Percentiles rank a stretch among this genome's conserved stretches.
Conservation (phyloP, 2,329 filamentous ascomycete genomes). For the Zelopaecilomyces penicillatus region DNA sequence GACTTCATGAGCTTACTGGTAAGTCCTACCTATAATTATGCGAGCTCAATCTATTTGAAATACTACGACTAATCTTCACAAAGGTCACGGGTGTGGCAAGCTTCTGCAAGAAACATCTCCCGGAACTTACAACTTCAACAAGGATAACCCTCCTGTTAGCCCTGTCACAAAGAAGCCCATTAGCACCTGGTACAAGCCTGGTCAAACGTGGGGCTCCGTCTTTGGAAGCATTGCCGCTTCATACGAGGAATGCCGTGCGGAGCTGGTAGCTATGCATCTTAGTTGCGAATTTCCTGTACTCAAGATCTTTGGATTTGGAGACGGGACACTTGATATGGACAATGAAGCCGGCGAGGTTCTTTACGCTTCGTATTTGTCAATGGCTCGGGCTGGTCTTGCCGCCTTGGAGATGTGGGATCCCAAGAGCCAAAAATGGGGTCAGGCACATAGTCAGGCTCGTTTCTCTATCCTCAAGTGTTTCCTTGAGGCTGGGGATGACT, state of each 20-base stretch:
- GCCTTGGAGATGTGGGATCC: conserved; percentile 94
- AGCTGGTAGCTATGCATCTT: conserved; percentile 87
- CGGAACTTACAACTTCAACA: conserved; percentile 82
- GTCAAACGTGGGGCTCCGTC: conserved; percentile 88
- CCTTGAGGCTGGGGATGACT: conserved; percentile 75
- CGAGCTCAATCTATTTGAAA: background rate
- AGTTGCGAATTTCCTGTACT: conserved; percentile 83
- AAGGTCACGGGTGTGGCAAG: conserved; percentile 85
- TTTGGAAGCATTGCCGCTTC: conserved; percentile 81
- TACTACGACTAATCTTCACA: conserved; percentile 9
- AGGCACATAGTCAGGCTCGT: conserved; percentile 83
- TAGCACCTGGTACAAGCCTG: conserved; percentile 84
- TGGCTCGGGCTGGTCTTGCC: conserved; percentile 86
- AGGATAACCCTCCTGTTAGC: conserved; percentile 69
- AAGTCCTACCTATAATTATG: conserved; percentile 6
- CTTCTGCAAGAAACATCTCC: conserved; percentile 80
- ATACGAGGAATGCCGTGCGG: conserved; percentile 91
- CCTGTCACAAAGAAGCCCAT: conserved; percentile 69
- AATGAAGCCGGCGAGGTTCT: conserved; percentile 77
- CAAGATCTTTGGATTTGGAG: conserved; percentile 83
- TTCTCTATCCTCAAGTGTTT: conserved; percentile 83
- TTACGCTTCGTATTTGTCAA: conserved; percentile 79
- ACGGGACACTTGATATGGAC: conserved; percentile 64
- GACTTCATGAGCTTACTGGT: conserved; percentile 75
- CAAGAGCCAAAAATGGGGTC: conserved; percentile 83